Conservation (phyloP, 208 protist genomes). For the Acanthamoeba divionensis region DNA sequence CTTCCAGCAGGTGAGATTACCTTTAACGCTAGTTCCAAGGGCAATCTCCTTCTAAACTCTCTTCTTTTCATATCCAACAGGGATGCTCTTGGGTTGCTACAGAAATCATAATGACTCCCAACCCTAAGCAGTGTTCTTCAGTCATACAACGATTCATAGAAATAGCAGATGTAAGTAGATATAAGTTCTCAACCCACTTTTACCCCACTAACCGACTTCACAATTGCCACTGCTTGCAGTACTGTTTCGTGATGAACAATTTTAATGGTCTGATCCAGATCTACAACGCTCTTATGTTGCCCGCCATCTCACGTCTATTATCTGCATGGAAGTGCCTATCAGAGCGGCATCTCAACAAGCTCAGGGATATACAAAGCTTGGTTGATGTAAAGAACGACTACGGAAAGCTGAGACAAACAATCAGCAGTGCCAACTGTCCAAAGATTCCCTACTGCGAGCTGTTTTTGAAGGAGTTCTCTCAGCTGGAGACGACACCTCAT, state of each 20-base stretch:
- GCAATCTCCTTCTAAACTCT: not conserved
- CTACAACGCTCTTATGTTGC: not conserved
- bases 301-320: not conserved
- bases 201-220: not conserved
- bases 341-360: not conserved
- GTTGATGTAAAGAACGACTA: not conserved
- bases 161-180: not conserved
- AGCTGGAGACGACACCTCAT: no score
- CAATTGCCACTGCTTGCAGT: not conserved
- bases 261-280: conserved; percentile 1
- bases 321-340: not conserved
- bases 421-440: not conserved
- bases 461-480: not conserved
- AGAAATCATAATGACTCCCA: conserved; percentile 10
- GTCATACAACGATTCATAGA: conserved; percentile 1
- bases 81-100: not conserved
- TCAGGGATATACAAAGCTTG: not conserved
- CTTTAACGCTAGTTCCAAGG: not conserved
- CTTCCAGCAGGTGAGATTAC: no score
- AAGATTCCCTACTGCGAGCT: not conserved
- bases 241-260: not conserved
- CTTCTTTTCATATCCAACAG: not conserved
- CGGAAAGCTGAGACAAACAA: not conserved
- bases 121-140: not conserved
- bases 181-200: not conserved